Evolutionary conservation across 2,329 filamentous ascomycete genomes (phyloP).

Genomic region (Rhinocladiella similis): DNA sequence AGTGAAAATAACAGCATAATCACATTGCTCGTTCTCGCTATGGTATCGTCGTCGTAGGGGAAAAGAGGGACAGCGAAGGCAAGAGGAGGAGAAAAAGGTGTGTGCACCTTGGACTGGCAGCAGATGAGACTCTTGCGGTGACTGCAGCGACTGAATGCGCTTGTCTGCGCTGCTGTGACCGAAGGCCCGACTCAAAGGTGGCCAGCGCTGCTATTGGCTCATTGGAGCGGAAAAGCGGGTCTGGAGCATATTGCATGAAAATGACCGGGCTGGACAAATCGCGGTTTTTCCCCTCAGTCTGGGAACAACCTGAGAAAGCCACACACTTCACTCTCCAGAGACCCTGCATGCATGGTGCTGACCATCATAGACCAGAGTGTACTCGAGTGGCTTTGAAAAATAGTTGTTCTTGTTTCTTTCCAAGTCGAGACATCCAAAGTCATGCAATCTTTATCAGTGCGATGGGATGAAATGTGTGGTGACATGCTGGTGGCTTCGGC

Average conservation of each 20-base stretch:
- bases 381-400: too few species aligned
- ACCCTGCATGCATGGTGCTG: background rate
- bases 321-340: background rate
- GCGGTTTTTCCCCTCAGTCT: background rate
- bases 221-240: background rate
- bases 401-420: too few species aligned
- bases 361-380: background rate
- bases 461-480: background rate
- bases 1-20: constrained; percentile 14
- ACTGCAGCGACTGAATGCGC: background rate
- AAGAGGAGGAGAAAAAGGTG: constrained; percentile 3
- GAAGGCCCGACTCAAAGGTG: background rate
- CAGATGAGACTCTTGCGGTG: background rate
- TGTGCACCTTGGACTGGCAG: constrained; percentile 3
- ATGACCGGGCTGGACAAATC: background rate
- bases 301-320: background rate
- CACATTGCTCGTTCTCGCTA: constrained; percentile 7
- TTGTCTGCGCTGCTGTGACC: background rate
- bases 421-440: too few species aligned
- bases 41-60: background rate
- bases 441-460: too few species aligned
- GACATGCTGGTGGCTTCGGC: background rate
- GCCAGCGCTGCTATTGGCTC: background rate
- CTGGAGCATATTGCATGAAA: background rate
- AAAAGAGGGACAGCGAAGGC: background rate